Evolutionary conservation across 345 rosid genomes (phyloP), one percentile per base, ranked within the genome.

Genomic region (Bruguiera sexangula): DNA sequence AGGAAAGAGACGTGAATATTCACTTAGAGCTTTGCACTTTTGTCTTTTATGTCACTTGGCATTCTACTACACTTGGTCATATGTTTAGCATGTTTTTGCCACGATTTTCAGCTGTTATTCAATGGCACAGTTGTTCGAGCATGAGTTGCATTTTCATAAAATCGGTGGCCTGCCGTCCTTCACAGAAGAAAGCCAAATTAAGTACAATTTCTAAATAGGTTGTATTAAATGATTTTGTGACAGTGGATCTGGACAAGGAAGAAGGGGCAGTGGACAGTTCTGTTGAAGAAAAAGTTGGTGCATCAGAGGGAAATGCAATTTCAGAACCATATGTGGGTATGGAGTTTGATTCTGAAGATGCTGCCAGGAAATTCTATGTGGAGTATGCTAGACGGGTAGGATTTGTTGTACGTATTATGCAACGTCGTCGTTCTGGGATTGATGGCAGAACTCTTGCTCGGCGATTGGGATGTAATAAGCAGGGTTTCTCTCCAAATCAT

Each of bases 391-490:
- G 84, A 70, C 76, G 70, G 62, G 51, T 82, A 48, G 96, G 96
- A 68, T 90, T 88, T 73, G 84, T 85, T 24, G 91, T 90, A 46
- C 91, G 93, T 16, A 64, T 90, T 52, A 88, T 88, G 93, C 96
- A 90, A 74, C 88, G 96, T 5, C 93, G 96, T 8, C 84, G 91
- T 48, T 88, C 93, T 15, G 93, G 93, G 67, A 81, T 84, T 67
- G 93, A 90, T 66, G 91, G 89, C 48, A 82, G 87, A 69, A 90
- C 89, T 27, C 91, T 90, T 72, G 91, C 96, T 60, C 93, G 93
- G 60, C 83, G 96, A 67, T 85, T 90, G 54, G 93, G 93, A 63
- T 90, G 96, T 75, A 90, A 90, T 76, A 88, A 90, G 68, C 96
- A 90, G 63, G 96, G 93, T 31, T 90, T 90, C 70, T 89, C 92